Base-by-base conservation (phyloP, 345 rosid species). In the Melaleuca alternifolia region DNA sequence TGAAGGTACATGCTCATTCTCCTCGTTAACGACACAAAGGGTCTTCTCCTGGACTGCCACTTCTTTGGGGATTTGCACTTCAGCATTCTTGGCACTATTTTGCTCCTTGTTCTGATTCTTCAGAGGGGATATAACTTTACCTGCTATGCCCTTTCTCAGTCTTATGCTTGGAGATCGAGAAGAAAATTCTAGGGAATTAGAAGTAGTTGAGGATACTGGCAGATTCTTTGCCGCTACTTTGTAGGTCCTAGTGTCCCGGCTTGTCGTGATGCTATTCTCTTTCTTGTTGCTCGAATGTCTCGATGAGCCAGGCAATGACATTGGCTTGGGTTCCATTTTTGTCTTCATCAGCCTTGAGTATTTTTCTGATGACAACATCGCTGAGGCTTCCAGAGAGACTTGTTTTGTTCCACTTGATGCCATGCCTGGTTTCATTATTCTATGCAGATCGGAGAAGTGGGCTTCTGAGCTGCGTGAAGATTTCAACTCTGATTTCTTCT, bases 11-110 rank as follows among this genome's bases (percentile, higher is more conserved):
- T 91, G 85, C 87, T 89, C 92, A 50, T 91, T 91, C 86, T 93
- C 90, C 95, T 91, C 89, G 86, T 94, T 88, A 83, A 95, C 88
- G 77, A 96, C 96, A 90, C 93, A 90, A 26, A 96, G 88, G 28
- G 95, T 94, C 86, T 94, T 95, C 89, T 94, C 99, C 86, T 90
- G 87, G 83, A 92, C 92, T 57, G 46, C 62, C 77, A 90, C 91
- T 84, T 61, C 57, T 24, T 82, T 54, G 61, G 84, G 24, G 83
- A 71, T 86, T 62, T 87, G 51, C n/a, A 83, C 84, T 85, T 88
- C 89, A 86, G 89, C 11, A 71, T 86, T 92, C 46, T 24, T 86
- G 5, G 71, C 88, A 10, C 23, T 37, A 18, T 37, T 71, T 18
- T 20, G 26, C 18, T 71, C 33, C 87, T 86, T 88, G 87, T 87